Base-by-base conservation (phyloP, 805 yeast genomes). In the Myxozyma udenii region DNA sequence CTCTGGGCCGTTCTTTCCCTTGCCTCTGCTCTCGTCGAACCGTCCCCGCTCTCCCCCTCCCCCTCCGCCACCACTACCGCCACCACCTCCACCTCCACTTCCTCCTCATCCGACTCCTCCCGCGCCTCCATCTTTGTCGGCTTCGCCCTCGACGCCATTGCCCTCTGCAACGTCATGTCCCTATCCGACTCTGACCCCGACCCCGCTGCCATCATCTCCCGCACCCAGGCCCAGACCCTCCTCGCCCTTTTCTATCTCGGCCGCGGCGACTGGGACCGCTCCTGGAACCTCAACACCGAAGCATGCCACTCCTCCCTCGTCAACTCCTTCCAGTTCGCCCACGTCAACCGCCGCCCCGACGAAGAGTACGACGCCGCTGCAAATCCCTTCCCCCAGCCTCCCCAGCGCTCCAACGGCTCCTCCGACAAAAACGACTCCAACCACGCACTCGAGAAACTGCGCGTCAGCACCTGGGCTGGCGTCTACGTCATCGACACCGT, bases 1-100 rank as follows among this genome's bases (percentile, higher is more conserved):
- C 39, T 50, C 14, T 50, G 49, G 49, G 32, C 50, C 1, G 41
- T 45, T 7, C 41, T 50, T 3, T 35, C 54, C 2, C 36, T 45
- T 7, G 38, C 54, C 3, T 32, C 50, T 3, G 54, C 46, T 14
- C 38, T 35, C 21, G 16, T 24, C 9, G 44, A 32, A 19, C 23
- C 28, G 5, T 28, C 25, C 44, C 39, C 25, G 38, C 32, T 2
- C 23, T 23, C 33, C 32, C 35, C 23, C 3, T 4, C 12, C 14
- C 40, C 18, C 24, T 33, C 11, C 24, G 50, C 23, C 23, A 36
- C 14, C 44, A 42, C 41, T n/a, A 6, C 39, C 5, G 21, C 12
- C 12, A n/a, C 14, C 41, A n/a, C 26, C 9, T 18, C 9, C 3
- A 38, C n/a, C 7, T 38, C 4, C 26, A 12, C 22, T 7, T 19